Evolutionary conservation across 495 filamentous ascomycete species (phyloP).

Genomic region (Tetracladium marchalianum): DNA sequence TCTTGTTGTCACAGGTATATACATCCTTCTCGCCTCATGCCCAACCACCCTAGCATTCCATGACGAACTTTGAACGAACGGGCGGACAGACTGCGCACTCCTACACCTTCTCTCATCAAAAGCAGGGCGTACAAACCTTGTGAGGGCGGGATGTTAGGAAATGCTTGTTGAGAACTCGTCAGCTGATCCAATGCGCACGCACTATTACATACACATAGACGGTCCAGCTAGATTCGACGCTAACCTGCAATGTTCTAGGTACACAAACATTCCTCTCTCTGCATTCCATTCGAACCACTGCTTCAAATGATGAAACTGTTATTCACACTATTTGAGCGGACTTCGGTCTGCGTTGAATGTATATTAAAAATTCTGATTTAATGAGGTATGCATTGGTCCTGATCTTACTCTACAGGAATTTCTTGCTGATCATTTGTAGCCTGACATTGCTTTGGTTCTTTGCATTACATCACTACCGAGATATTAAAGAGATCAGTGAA

Average conservation of each 20-base stretch:
- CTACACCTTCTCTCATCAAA: constrained; percentile 48
- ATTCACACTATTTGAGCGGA: constrained; percentile 99
- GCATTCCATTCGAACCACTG: constrained; percentile 18
- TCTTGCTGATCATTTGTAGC: constrained; percentile 10
- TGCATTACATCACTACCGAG: not conserved
- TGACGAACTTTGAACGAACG: constrained; percentile 98
- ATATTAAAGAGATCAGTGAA: not conserved
- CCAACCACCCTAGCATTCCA: constrained; percentile 28
- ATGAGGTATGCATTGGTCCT: constrained; percentile 59
- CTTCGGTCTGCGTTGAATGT: constrained; percentile 67
- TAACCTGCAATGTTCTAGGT: constrained; percentile 33
- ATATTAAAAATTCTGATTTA: constrained; percentile 93
- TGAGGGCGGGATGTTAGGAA: constrained; percentile 53
- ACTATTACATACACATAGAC: not conserved
- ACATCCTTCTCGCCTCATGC: constrained; percentile 15
- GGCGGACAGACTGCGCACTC: constrained; percentile 90
- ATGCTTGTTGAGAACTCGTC: constrained; percentile 98
- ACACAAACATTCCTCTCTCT: constrained; percentile 19
- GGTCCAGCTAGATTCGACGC: constrained; percentile 18
- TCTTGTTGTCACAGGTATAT: constrained; percentile 40
- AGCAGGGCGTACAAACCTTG: constrained; percentile 83
- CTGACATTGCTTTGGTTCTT: constrained; percentile 20
- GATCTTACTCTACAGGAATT: constrained; percentile 6
- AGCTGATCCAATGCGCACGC: constrained; percentile 56
- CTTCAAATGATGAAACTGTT: constrained; percentile 58